These are phyloP conservation scores for Mycocentrospora acerina DNA, from an alignment of 2,329 filamentous ascomycete genomes.

Conservation along the genomic window DNA sequence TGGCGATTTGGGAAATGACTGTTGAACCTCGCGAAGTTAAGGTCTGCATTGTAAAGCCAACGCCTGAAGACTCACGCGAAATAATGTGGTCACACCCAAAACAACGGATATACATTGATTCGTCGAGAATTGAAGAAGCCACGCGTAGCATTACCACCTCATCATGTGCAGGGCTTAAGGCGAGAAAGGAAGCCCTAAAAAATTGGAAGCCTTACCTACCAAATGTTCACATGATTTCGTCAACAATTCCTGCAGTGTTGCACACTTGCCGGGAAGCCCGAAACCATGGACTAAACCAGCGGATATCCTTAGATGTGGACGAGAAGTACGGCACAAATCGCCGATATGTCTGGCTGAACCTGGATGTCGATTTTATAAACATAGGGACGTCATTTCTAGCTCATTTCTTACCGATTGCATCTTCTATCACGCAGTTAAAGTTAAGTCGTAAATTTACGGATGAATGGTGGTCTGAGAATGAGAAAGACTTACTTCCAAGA, in stretches of 20 bases:
- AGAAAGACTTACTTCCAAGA: neutral
- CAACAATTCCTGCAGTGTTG: conserved; percentile 7
- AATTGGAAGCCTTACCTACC: neutral
- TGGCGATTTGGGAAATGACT: no score
- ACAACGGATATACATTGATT: neutral
- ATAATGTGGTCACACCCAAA: no score
- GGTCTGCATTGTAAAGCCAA: conserved; percentile 4
- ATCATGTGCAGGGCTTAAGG: neutral
- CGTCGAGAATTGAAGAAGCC: conserved; percentile 1
- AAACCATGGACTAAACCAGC: conserved; percentile 5
- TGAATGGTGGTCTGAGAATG: neutral
- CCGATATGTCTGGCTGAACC: conserved; percentile 9
- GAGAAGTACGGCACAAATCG: conserved; percentile 64
- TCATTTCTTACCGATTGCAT: conserved; percentile 1
- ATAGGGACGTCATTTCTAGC: neutral
- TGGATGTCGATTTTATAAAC: conserved; percentile 8
- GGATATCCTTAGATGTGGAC: conserved; percentile 76
- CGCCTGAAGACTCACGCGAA: neutral
- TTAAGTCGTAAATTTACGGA: conserved; percentile 1
- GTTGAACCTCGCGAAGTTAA: no score
- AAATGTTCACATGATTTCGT: conserved; percentile 2
- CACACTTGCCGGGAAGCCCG: conserved; percentile 12
- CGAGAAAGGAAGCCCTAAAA: conserved; percentile 1
- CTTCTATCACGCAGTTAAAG: conserved; percentile 6
- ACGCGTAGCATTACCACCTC: neutral